Evolutionary conservation across 148 eudicot species (phyloP).

Genomic region (Cornus florida): DNA sequence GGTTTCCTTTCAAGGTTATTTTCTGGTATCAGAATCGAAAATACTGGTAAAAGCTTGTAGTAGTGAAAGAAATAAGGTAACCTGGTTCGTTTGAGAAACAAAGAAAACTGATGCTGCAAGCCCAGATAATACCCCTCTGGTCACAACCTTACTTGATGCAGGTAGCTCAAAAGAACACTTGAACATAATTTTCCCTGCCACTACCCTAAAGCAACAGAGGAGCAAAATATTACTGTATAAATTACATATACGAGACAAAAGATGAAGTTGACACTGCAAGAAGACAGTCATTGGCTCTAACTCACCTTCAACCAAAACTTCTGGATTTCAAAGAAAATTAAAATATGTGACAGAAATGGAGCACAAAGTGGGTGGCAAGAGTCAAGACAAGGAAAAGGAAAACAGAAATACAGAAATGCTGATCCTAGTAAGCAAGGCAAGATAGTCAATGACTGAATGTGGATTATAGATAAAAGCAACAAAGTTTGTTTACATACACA

Average conservation of each 20-base stretch:
- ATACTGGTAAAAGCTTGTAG: not conserved
- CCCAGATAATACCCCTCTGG: conserved; percentile 62
- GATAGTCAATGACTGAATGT: not conserved
- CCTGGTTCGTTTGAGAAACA: conserved; percentile 69
- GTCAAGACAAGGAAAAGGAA: too few relatives aligned
- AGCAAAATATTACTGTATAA: not conserved
- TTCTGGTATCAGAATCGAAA: not conserved
- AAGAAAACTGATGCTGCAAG: conserved; percentile 66
- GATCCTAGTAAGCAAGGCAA: not conserved
- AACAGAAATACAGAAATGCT: too few relatives aligned
- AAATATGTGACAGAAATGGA: not conserved
- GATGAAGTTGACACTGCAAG: not conserved
- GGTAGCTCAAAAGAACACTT: conserved; percentile 46
- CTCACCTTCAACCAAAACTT: not conserved
- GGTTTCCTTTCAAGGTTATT: not conserved
- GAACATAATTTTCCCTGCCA: conserved; percentile 23
- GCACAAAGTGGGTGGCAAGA: not conserved
- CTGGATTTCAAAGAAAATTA: not conserved
- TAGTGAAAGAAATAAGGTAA: conserved; percentile 19
- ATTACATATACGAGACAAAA: not conserved
- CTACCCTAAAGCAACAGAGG: conserved; percentile 35
- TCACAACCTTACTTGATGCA: conserved; percentile 30
- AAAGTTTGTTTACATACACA: not conserved
- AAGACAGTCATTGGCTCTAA: not conserved
- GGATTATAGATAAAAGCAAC: not conserved